Percentiles rank a stretch among this genome's conserved stretches.
Evolutionary conservation across 345 rosid genomes (phyloP).

Genomic region (Hibiscus trionum): DNA sequence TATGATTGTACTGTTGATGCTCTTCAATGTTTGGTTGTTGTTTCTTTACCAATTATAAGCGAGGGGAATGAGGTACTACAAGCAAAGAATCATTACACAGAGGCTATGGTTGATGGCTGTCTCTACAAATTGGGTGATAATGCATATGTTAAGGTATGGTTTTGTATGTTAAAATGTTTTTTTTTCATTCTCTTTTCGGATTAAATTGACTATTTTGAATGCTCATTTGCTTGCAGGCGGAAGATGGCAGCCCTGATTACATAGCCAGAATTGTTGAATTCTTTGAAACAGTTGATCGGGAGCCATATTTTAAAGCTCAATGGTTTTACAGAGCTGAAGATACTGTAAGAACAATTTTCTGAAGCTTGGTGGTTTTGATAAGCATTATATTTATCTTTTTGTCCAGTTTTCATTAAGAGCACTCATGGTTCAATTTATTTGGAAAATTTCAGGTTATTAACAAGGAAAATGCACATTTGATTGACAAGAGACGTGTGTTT

Average conservation of each 20-base stretch:
- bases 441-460: constrained; percentile 31
- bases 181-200: neutral
- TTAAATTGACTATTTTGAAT: neutral
- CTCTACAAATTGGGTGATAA: constrained; percentile 1
- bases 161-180: neutral
- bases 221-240: constrained; percentile 30
- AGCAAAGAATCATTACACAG: neutral
- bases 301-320: constrained; percentile 46
- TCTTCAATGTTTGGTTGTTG: neutral
- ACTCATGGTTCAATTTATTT: neutral
- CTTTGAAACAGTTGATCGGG: constrained; percentile 41
- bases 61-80: neutral
- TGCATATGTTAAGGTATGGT: neutral
- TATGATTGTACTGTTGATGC: neutral
- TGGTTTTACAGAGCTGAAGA: constrained; percentile 74
- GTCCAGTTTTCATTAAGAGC: neutral
- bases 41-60: neutral
- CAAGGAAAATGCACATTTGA: constrained; percentile 18
- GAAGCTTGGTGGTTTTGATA: too few relatives aligned
- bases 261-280: constrained; percentile 54
- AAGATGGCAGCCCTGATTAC: constrained; percentile 31
- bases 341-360: constrained; percentile 34
- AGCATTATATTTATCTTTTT: neutral
- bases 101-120: neutral
- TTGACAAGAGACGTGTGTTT: constrained; percentile 50